Percentiles rank a stretch among this genome's conserved stretches.
Evolutionary conservation across 192 early-diverging fungal species (phyloP).

Genomic region (Rhizophagus prolifer): DNA sequence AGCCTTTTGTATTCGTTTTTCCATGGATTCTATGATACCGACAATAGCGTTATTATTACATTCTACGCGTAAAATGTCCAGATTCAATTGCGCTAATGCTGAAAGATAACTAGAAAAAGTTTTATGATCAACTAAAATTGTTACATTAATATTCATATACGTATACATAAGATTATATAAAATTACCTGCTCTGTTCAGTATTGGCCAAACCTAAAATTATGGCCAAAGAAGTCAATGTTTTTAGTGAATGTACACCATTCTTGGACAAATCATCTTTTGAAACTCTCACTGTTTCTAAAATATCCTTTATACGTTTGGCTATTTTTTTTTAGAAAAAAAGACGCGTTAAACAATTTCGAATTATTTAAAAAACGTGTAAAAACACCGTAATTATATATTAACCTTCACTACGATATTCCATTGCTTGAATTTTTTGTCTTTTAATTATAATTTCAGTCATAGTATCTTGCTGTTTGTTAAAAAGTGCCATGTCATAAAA

Average conservation of each 20-base stretch:
- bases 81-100: slow-evolving; percentile 17
- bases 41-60: background rate
- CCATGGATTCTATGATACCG: background rate
- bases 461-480: slow-evolving; percentile 18
- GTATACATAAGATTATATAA: background rate
- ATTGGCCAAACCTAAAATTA: slow-evolving; percentile 18
- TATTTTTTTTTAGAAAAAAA: background rate
- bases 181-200: slow-evolving; percentile 20
- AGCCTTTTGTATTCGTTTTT: slow-evolving; percentile 4
- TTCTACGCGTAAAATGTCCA: background rate
- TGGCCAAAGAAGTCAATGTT: slow-evolving; percentile 7
- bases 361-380: background rate
- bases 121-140: no score
- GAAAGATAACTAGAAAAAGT: background rate
- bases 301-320: slow-evolving; percentile 15
- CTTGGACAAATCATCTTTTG: slow-evolving; percentile 20
- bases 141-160: background rate
- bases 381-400: background rate
- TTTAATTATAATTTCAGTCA: slow-evolving; percentile 2
- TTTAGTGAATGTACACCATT: background rate
- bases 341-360: background rate
- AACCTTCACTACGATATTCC: slow-evolving; percentile 21
- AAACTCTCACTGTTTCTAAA: background rate
- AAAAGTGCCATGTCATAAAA: slow-evolving; percentile 17
- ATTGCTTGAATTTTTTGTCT: background rate